Conservation (phyloP, 306 rosid species). For the Heteromeles arbutifolia region DNA sequence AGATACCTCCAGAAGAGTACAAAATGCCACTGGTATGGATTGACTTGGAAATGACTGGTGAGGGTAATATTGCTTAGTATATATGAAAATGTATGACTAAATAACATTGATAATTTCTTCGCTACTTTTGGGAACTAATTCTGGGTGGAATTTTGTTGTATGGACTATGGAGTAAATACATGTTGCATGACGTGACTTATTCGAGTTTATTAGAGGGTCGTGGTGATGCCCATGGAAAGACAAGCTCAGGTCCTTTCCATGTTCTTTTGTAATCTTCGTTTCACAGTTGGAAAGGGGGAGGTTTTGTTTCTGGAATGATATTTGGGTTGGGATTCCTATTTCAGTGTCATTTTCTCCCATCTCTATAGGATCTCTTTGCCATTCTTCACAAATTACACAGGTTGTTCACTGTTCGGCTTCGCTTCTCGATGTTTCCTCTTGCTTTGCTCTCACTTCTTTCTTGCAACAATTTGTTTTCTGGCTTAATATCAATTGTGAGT, state of each 20-base stretch:
- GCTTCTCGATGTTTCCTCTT: too few relatives aligned
- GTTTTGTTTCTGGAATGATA: too few relatives aligned
- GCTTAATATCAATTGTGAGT: too few relatives aligned
- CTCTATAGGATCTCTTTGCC: background rate
- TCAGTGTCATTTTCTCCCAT: background rate
- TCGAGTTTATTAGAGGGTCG: too few relatives aligned
- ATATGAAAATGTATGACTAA: background rate
- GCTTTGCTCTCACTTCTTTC: too few relatives aligned
- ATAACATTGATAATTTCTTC: background rate
- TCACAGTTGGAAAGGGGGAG: too few relatives aligned
- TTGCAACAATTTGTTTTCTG: too few relatives aligned
- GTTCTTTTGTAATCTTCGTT: background rate
- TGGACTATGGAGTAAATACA: background rate
- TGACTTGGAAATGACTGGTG: constrained; percentile 99
- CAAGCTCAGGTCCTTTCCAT: background rate
- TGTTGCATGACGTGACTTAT: background rate
- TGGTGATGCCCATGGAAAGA: too few relatives aligned
- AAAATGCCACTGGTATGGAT: constrained; percentile 90
- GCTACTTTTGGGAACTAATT: background rate
- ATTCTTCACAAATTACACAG: too few relatives aligned
- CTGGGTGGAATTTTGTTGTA: background rate
- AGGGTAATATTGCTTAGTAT: constrained; percentile 8
- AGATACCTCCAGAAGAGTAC: constrained; percentile 33
- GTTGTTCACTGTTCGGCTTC: too few relatives aligned
- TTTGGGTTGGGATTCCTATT: too few relatives aligned